phyloP scores from a whole-genome alignment of 345 rosid genomes.

The Citrus sp. region DNA sequence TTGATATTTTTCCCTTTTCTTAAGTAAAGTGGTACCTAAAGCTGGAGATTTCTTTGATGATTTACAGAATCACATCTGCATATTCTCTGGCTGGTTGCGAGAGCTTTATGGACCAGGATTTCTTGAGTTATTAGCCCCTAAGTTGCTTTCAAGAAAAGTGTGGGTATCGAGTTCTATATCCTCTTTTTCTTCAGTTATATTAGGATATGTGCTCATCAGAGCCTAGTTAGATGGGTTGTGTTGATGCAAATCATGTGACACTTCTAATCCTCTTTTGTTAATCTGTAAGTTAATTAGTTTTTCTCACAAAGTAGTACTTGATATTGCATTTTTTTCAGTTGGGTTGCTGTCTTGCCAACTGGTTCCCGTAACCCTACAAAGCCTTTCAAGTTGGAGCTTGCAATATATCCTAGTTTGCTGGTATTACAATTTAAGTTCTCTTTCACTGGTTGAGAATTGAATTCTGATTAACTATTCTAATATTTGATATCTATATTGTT shows the following conservation, averaged over 20 bases:
- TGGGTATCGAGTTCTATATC: constrained; percentile 34
- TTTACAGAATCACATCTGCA: constrained; percentile 66
- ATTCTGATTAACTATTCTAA: neutral
- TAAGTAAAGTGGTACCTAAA: neutral
- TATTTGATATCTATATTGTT: neutral
- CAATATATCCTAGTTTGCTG: constrained; percentile 69
- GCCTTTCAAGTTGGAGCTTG: constrained; percentile 90
- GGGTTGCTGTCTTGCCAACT: constrained; percentile 84
- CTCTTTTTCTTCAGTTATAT: constrained; percentile 1
- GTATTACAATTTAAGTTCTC: constrained; percentile 29
- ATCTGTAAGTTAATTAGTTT: constrained; percentile 5
- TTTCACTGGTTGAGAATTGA: neutral
- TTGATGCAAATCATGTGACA: constrained; percentile 1
- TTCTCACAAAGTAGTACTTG: neutral
- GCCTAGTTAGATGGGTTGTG: neutral
- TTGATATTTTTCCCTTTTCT: neutral
- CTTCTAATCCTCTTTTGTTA: constrained; percentile 4
- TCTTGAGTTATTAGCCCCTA: constrained; percentile 82
- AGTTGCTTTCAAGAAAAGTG: constrained; percentile 83
- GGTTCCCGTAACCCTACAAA: constrained; percentile 65
- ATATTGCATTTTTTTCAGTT: constrained; percentile 42
- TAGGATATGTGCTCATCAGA: neutral
- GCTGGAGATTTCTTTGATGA: neutral
- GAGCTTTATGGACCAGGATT: constrained; percentile 85
- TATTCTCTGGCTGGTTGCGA: constrained; percentile 94